Evolutionary conservation across 164 flowering plant genomes (phyloP), one percentile per base, ranked within the genome.

Genomic region (Stephania cephalantha): DNA sequence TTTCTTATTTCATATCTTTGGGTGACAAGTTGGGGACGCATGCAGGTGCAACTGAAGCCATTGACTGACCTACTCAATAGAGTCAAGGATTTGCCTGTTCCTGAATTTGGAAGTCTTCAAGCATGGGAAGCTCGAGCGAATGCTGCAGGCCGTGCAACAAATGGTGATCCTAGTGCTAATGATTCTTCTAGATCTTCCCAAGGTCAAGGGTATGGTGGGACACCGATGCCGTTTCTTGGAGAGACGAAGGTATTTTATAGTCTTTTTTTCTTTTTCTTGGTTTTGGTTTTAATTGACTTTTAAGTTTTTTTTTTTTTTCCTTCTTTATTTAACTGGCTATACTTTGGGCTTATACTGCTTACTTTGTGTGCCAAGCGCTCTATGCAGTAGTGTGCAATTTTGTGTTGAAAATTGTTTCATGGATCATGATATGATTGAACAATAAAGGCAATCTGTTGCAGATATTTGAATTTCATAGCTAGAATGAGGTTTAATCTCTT

Each of bases 1-100:
- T 15, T 10, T 31, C 25, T 46, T 72, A 4, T 35, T 35, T 35
- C 42, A 35, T 31, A n/a, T 72, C 71, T 61, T 45, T 45, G 55
- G 42, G 46, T 78, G 68, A 71, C 73, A 25, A 20, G 20, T 44
- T 76, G 65, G 50, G n/a, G 74, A 72, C 70, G 53, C 70, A 17
- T 87, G 83, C 89, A 95, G 99, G 89, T 68, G 46, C 93, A 94
- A 75, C 90, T 96, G 52, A 92, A 96, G 78, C 98, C 97, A 31
- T 81, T 96, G 75, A 83, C 83, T 75, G 98, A 90, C 1, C 98
- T 91, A 81, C 89, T 96, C 17, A 81, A 58, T 75, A 87, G 97
- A 82, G 94, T 96, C 46, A 94, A 91, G 84, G 99, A 91, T 81
- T 83, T 96, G 84, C 48, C 85, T 42, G 89, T 78, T 76, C 99